Percentiles rank a stretch among this genome's conserved stretches.
These are phyloP conservation scores for Hanseniaspora gamundiae DNA, from an alignment of 1,139 yeast species.

Conservation along the genomic window DNA sequence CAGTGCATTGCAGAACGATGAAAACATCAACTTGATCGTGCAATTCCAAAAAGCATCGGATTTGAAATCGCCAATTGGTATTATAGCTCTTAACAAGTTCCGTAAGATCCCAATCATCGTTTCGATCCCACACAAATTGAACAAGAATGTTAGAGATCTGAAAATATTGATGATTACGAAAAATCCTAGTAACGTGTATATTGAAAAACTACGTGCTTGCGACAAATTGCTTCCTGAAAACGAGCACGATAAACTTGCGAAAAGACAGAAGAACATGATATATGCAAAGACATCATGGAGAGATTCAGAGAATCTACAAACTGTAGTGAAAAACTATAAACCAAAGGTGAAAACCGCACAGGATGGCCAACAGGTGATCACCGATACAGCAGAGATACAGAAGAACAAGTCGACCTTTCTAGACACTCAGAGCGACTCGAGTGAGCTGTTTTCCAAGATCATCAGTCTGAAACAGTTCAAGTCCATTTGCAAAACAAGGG, in stretches of 20 bases:
- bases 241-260: background rate
- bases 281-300: background rate
- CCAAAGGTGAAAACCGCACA: conserved; percentile 1
- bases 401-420: conserved; percentile 16
- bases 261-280: background rate
- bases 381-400: background rate
- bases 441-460: conserved; percentile 43
- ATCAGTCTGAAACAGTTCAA: conserved; percentile 45
- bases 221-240: conserved; percentile 4
- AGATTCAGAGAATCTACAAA: background rate
- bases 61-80: conserved; percentile 14
- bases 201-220: conserved; percentile 31
- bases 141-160: conserved; percentile 35
- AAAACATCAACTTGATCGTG: conserved; percentile 6
- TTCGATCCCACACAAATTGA: conserved; percentile 39
- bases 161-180: conserved; percentile 51
- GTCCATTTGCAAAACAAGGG: conserved; percentile 26
- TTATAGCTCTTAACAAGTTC: conserved; percentile 5
- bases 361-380: background rate
- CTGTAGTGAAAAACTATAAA: background rate
- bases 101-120: conserved; percentile 57
- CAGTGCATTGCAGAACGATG: conserved; percentile 15
- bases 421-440: conserved; percentile 26
- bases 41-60: conserved; percentile 28
- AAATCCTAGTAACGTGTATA: conserved; percentile 50